Conservation (phyloP, 1,139 yeast species). For the Candida sp. region DNA sequence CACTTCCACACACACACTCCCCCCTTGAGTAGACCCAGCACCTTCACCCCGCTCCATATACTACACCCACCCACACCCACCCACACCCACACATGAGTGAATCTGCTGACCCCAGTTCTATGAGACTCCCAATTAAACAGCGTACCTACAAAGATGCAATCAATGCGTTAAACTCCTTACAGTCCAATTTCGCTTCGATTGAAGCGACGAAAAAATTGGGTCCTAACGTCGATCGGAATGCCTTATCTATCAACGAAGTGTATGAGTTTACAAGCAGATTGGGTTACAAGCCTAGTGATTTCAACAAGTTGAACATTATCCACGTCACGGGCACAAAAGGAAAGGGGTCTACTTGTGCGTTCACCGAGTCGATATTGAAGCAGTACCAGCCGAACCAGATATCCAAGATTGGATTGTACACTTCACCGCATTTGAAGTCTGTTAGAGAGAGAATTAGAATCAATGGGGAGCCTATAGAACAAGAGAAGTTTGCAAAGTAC, state of each 20-base stretch:
- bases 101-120: constrained; percentile 5
- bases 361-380: constrained; percentile 77
- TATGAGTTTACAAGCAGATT: constrained; percentile 88
- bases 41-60: too few species aligned
- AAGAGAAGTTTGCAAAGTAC: constrained; percentile 80
- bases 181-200: constrained; percentile 88
- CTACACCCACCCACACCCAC: neutral
- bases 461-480: constrained; percentile 84
- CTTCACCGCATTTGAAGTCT: constrained; percentile 94
- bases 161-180: constrained; percentile 81
- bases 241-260: constrained; percentile 83
- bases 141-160: constrained; percentile 73
- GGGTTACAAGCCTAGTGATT: constrained; percentile 76
- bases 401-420: constrained; percentile 81
- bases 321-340: constrained; percentile 99
- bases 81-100: constrained; percentile 8
- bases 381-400: constrained; percentile 53
- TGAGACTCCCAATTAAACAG: constrained; percentile 9
- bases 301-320: constrained; percentile 75
- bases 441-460: constrained; percentile 93
- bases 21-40: neutral
- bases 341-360: constrained; percentile 98
- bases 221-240: constrained; percentile 60
- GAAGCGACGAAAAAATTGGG: constrained; percentile 83
- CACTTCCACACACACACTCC: neutral